These are phyloP conservation scores for Boletales sp. DNA, from an alignment of 768 basidiomycete species.

Conservation along the genomic window DNA sequence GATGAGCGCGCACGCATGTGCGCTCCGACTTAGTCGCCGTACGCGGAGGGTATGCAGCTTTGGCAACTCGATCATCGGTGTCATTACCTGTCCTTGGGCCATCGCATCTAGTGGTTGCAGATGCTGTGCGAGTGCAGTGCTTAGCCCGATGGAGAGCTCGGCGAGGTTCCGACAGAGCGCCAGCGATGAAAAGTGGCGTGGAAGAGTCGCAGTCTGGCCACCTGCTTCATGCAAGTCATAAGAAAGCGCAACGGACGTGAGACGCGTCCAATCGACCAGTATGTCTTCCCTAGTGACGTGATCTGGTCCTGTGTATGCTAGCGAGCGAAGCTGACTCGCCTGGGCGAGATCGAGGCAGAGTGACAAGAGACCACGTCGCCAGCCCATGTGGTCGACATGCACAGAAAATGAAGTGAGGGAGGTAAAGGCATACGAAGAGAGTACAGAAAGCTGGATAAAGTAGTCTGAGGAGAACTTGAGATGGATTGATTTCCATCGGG, in stretches of 20 bases:
- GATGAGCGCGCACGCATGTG: constrained; percentile 15
- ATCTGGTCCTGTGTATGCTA: constrained; percentile 26
- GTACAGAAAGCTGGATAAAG: constrained; percentile 12
- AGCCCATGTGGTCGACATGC: constrained; percentile 27
- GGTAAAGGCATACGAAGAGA: constrained; percentile 20
- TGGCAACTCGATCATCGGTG: constrained; percentile 14
- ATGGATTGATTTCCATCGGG: constrained; percentile 23
- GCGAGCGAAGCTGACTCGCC: constrained; percentile 15
- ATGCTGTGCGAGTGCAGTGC: constrained; percentile 8
- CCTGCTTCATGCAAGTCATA: constrained; percentile 25
- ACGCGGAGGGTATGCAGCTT: constrained; percentile 20
- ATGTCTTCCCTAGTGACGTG: constrained; percentile 20
- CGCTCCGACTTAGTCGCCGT: constrained; percentile 18
- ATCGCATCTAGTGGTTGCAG: constrained; percentile 10
- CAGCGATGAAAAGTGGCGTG: constrained; percentile 18
- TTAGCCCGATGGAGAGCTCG: constrained; percentile 22
- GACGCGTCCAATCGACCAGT: constrained; percentile 19
- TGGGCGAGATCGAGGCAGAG: constrained; percentile 17
- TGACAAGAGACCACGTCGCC: constrained; percentile 21
- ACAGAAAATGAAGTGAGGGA: constrained; percentile 21
- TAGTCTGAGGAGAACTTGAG: constrained; percentile 28
- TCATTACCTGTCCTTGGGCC: background rate
- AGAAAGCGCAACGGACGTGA: constrained; percentile 22
- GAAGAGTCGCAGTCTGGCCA: constrained; percentile 18
- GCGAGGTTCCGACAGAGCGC: constrained; percentile 16